Percentiles rank a stretch among this genome's conserved stretches.
phyloP scores from a whole-genome alignment of 441 rosid species.

The Populus trichocarpa region DNA sequence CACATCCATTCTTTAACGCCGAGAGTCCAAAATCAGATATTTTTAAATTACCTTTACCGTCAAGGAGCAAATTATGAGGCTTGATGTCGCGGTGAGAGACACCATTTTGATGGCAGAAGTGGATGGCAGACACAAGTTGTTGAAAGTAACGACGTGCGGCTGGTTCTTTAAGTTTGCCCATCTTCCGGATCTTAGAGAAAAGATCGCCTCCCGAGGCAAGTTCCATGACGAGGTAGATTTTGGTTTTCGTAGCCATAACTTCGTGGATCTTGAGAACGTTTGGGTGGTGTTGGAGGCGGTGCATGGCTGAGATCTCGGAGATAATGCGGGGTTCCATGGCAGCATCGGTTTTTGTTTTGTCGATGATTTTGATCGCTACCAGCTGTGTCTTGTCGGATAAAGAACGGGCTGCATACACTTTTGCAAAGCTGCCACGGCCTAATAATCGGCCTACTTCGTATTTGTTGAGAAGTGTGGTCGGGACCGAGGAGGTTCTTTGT shows the following conservation, averaged over 20 bases:
- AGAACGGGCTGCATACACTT: slow-evolving; percentile 53
- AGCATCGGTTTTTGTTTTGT: slow-evolving; percentile 29
- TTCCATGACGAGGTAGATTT: slow-evolving; percentile 79
- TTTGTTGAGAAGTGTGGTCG: slow-evolving; percentile 47
- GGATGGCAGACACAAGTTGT: slow-evolving; percentile 71
- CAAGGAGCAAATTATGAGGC: slow-evolving; percentile 80
- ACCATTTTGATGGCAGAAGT: slow-evolving; percentile 74
- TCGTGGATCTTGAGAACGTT: slow-evolving; percentile 77
- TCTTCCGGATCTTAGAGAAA: slow-evolving; percentile 41
- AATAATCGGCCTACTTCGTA: slow-evolving; percentile 60
- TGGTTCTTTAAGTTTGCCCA: slow-evolving; percentile 49
- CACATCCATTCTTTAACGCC: slow-evolving; percentile 51
- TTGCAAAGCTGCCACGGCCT: slow-evolving; percentile 76
- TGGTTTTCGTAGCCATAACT: slow-evolving; percentile 82
- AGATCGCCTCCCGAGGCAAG: slow-evolving; percentile 80
- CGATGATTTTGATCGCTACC: slow-evolving; percentile 28
- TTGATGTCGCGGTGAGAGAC: slow-evolving; percentile 83
- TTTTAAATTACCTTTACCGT: slow-evolving; percentile 52
- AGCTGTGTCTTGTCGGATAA: slow-evolving; percentile 44
- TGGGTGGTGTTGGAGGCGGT: slow-evolving; percentile 69
- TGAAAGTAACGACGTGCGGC: slow-evolving; percentile 63
- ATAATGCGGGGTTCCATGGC: slow-evolving; percentile 64
- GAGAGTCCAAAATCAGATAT: slow-evolving; percentile 82
- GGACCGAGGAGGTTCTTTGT: slow-evolving; percentile 4
- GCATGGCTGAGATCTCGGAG: slow-evolving; percentile 81